These are phyloP conservation scores for Botrytis paeoniae DNA, from an alignment of 2,329 filamentous ascomycete species.

Conservation along the genomic window DNA sequence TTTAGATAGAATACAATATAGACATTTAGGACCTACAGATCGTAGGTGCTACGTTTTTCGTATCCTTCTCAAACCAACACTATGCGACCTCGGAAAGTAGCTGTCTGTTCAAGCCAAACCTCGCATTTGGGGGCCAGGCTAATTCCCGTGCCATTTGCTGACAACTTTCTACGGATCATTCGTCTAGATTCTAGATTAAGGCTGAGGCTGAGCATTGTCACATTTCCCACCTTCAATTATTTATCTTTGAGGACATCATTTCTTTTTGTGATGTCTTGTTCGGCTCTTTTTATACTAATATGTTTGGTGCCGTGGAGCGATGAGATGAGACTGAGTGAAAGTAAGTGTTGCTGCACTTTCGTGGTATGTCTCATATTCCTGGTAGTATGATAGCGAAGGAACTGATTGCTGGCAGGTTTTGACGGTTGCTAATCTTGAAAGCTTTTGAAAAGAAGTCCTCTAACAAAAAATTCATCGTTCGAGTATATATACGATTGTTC, in stretches of 20 bases:
- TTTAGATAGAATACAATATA: no score
- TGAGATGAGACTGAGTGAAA: not conserved
- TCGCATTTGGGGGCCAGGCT: not conserved
- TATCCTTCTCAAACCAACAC: no score
- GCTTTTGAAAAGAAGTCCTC: not conserved
- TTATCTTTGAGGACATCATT: not conserved
- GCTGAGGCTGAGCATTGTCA: not conserved
- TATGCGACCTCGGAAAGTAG: not conserved
- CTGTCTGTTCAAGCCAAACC: not conserved
- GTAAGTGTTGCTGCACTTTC: not conserved
- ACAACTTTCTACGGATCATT: not conserved
- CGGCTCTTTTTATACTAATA: not conserved
- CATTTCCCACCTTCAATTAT: not conserved
- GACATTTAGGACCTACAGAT: no score
- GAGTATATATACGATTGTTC: rapidly evolving
- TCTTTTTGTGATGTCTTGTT: not conserved
- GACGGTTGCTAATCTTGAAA: not conserved
- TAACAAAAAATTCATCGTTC: not conserved
- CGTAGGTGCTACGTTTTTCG: no score
- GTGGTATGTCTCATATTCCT: not conserved
- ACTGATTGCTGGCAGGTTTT: not conserved
- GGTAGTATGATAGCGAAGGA: no score
- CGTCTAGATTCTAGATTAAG: not conserved
- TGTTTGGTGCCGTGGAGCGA: not conserved
- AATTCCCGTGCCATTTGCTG: not conserved